Base-by-base conservation (phyloP, 2,329 filamentous ascomycete genomes). In the Aspergillus sp. region DNA sequence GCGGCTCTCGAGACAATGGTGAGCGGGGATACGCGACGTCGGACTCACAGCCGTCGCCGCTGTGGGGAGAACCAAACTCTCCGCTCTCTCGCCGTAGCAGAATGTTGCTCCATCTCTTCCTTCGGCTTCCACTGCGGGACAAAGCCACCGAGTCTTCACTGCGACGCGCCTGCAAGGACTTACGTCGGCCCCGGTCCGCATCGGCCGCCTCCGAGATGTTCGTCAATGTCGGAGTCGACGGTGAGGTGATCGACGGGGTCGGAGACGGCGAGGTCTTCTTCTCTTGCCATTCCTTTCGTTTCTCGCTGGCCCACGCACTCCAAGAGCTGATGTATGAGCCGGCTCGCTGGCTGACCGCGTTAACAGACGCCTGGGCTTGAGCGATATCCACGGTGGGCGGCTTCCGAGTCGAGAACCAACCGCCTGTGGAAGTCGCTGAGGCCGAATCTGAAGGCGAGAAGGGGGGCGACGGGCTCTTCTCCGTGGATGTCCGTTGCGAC, bases 321-420 rank as follows among this genome's bases (percentile, higher is more conserved):
- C 84, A 87, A 0, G 81, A 84, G 50, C 79, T 84, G 46, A 87
- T 69, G 61, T 87, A 87, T 1, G 84, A 80, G 14, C 82, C 76
- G n/a, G 84, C 84, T 36, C 78, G 74, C 47, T 80, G 80, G 10
- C 78, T 70, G 2, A 81, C 82, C 9, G 79, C 78, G 54, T 74
- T 73, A 2, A 82, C 77, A 7, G 78, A 78, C 16, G 81, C 78
- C 62, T 84, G 81, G 0, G 82, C 78, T 52, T 81, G 73, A 13
- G 75, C 68, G 16, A 84, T 65, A 58, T 85, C 81, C 16, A 81
- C 64, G 5, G 69, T 59, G 17, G 71, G 62, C 7, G 64, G 63
- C 58, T 68, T 71, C 23, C 69, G 67, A 43, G 49, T 51, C 14
- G 58, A 57, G 23, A 71, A 66, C 62, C 68, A 69, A 13, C 66